These are phyloP conservation scores for Dryadomyces quercus-mongolicae DNA, from an alignment of 2,329 filamentous ascomycete species.

Conservation along the genomic window DNA sequence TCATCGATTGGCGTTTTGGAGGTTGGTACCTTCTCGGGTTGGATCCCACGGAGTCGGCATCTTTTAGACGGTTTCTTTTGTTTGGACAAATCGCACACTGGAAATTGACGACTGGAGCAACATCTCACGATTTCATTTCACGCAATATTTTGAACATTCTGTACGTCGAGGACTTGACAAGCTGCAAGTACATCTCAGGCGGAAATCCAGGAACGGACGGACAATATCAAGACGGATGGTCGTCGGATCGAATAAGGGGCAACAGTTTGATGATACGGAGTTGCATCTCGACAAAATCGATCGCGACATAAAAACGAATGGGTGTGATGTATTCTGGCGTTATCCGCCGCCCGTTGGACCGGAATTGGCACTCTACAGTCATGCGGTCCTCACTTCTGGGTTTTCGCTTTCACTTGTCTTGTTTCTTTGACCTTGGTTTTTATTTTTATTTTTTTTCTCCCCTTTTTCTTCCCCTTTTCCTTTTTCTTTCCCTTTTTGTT, in stretches of 20 bases:
- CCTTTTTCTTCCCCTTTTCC: slow-evolving; percentile 5
- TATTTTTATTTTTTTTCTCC: background rate
- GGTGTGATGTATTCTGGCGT: too few species aligned
- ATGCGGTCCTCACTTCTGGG: background rate
- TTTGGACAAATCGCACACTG: background rate
- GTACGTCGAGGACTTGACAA: background rate
- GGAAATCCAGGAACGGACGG: background rate
- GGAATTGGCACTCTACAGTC: too few species aligned
- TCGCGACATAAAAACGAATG: too few species aligned
- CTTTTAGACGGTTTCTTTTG: slow-evolving; percentile 2
- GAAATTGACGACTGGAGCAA: slow-evolving; percentile 7
- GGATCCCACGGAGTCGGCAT: background rate
- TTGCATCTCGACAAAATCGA: too few species aligned
- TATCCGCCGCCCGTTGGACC: too few species aligned
- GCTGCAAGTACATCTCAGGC: background rate
- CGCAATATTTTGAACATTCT: background rate
- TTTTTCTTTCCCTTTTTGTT: slow-evolving; percentile 11
- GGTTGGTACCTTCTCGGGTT: background rate
- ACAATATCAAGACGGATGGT: too few species aligned
- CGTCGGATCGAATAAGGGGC: too few species aligned
- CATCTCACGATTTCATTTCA: slow-evolving; percentile 4
- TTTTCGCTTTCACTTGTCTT: background rate
- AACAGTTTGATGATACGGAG: too few species aligned
- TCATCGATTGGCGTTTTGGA: slow-evolving; percentile 17
- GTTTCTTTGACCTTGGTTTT: background rate